phyloP scores from a whole-genome alignment of 805 yeast genomes.

The Dipodascopsis uninucleata region DNA sequence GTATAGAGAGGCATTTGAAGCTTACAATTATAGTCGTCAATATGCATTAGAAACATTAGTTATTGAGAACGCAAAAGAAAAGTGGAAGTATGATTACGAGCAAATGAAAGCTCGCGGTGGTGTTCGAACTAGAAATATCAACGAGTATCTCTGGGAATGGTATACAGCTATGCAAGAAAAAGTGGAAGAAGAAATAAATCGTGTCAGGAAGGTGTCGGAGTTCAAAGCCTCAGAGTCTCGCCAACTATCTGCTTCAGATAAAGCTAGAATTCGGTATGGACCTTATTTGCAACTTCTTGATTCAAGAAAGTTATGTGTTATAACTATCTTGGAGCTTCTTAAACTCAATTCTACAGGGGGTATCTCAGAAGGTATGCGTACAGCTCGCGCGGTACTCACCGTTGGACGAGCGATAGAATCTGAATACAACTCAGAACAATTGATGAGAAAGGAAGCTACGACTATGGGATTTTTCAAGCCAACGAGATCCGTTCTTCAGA shows the following conservation, averaged over 20 bases:
- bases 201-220: slow-evolving; percentile 45
- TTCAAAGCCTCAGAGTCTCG: background rate
- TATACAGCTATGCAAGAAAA: slow-evolving; percentile 66
- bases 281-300: slow-evolving; percentile 71
- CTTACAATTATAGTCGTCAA: slow-evolving; percentile 73
- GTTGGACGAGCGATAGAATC: slow-evolving; percentile 82
- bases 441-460: slow-evolving; percentile 47
- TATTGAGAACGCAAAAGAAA: slow-evolving; percentile 76
- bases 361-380: slow-evolving; percentile 70
- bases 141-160: slow-evolving; percentile 82
- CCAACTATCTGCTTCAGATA: slow-evolving; percentile 28
- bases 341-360: slow-evolving; percentile 74
- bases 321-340: slow-evolving; percentile 77
- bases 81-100: slow-evolving; percentile 84
- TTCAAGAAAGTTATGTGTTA: slow-evolving; percentile 77
- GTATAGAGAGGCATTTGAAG: slow-evolving; percentile 66
- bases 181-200: slow-evolving; percentile 60
- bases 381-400: slow-evolving; percentile 73
- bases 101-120: slow-evolving; percentile 58
- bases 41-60: slow-evolving; percentile 71
- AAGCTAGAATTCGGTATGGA: slow-evolving; percentile 54
- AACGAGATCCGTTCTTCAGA: slow-evolving; percentile 10
- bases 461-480: slow-evolving; percentile 8
- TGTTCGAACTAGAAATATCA: slow-evolving; percentile 52
- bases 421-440: slow-evolving; percentile 71